Base-by-base conservation (phyloP, 2,329 filamentous ascomycete genomes). In the Sordariomycetes sp. region DNA sequence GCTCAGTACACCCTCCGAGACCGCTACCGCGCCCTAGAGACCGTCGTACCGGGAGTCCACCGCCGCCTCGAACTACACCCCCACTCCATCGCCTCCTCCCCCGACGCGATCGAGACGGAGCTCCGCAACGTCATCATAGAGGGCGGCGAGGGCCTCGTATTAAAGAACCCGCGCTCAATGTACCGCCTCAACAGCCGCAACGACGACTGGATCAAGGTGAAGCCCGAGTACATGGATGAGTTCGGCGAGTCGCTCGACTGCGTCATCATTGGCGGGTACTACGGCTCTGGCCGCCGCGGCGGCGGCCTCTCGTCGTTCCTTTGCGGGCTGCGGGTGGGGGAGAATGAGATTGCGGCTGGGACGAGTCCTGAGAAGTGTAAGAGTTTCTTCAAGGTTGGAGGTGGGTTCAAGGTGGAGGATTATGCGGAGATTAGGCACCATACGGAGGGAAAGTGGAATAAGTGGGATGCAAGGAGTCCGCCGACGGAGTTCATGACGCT, bases 311-410 rank as follows among this genome's bases (percentile, higher is more conserved):
- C 90, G 1, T 94, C 86, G 60, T 99, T 92, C 66, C 69, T 99
- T n/a, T 96, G 92, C 65, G 94, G 91, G 0, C 74, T 99, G 10
- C 80, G 89, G 32, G 84, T 86, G 1, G 84, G 90, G 55, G 81
- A 87, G 62, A 81, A 85, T 60, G 79, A 87, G 35, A 77, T 86
- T 36, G 73, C 76, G 39, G 73, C 74, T 2, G 80, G 80, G 2
- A 74, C 74, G 5, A 79, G 84, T 60, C 79, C 83, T 0, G 86
- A 89, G 70, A 90, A 89, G 68, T 95, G 85, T 65, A 88, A 85
- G 64, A 96, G 90, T n/a, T 96, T 99, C 72, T 95, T 91, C 77
- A 96, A 94, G 69, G 94, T 99, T 17, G 94, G 94, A n/a, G 94
- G 94, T 56, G 94, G 94, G 0, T 91, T 97, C 68, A 84, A 81